Percentiles rank a stretch among this genome's conserved stretches.
Evolutionary conservation across 2,329 filamentous ascomycete genomes (phyloP).

Genomic region (Fusarium guadeloupense): DNA sequence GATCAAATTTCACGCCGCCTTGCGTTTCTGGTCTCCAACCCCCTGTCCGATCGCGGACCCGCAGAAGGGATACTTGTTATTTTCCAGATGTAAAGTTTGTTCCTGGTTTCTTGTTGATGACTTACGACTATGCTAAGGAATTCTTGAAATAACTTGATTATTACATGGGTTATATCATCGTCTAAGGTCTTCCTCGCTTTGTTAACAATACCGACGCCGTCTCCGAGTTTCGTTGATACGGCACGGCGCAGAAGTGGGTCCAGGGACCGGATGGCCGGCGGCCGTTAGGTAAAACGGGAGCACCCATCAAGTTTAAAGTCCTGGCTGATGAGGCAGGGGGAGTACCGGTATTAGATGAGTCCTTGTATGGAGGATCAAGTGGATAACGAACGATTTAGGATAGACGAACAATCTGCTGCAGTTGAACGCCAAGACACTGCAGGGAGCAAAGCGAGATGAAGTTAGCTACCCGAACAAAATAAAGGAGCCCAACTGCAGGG

Average conservation of each 20-base stretch:
- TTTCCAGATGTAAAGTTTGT: not conserved
- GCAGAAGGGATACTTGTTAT: not conserved
- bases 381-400: not conserved
- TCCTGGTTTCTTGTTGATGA: not conserved
- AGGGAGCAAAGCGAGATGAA: slow-evolving; percentile 21
- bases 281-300: no score
- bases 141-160: no score
- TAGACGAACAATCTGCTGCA: not conserved
- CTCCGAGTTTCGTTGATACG: not conserved
- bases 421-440: slow-evolving; percentile 17
- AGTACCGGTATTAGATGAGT: no score
- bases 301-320: no score
- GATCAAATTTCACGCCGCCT: not conserved
- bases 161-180: no score
- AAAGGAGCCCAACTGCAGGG: slow-evolving; percentile 2
- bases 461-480: slow-evolving; percentile 9
- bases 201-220: not conserved
- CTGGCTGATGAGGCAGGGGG: no score
- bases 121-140: not conserved
- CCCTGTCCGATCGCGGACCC: slow-evolving; percentile 14
- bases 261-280: not conserved
- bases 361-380: slow-evolving; percentile 2
- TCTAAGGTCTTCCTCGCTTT: not conserved
- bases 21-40: not conserved
- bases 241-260: slow-evolving; percentile 11